phyloP scores from a whole-genome alignment of 2,329 filamentous ascomycete species.

The Acarospora socialis region DNA sequence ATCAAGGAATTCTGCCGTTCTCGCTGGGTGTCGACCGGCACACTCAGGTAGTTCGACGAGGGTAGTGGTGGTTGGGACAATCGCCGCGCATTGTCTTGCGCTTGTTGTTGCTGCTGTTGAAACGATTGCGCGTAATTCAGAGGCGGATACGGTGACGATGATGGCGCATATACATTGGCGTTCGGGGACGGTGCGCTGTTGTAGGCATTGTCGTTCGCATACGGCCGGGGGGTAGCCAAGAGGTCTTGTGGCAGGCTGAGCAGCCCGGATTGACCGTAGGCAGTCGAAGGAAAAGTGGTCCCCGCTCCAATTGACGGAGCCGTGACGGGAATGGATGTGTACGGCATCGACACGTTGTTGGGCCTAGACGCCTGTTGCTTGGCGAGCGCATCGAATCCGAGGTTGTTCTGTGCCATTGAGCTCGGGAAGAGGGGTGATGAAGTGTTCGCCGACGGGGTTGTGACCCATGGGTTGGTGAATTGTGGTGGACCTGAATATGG shows the following conservation, averaged over 20 bases:
- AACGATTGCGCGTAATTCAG: slow-evolving; percentile 60
- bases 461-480: slow-evolving; percentile 82
- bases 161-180: slow-evolving; percentile 52
- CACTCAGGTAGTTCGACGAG: slow-evolving; percentile 37
- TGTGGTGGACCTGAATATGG: slow-evolving; percentile 50
- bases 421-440: slow-evolving; percentile 41
- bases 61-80: slow-evolving; percentile 74
- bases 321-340: slow-evolving; percentile 57
- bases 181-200: slow-evolving; percentile 56
- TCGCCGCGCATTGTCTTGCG: slow-evolving; percentile 42
- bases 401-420: slow-evolving; percentile 45
- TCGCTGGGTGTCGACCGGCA: slow-evolving; percentile 30
- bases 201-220: slow-evolving; percentile 55
- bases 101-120: slow-evolving; percentile 27
- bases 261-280: slow-evolving; percentile 48
- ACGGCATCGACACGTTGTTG: slow-evolving; percentile 53
- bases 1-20: slow-evolving; percentile 17
- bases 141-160: slow-evolving; percentile 57
- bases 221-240: slow-evolving; percentile 53
- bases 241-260: slow-evolving; percentile 63
- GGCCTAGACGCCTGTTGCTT: slow-evolving; percentile 45
- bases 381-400: slow-evolving; percentile 42
- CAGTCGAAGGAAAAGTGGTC: slow-evolving; percentile 51
- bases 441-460: slow-evolving; percentile 40
- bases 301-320: slow-evolving; percentile 55